Evolutionary conservation across 1,139 yeast species (phyloP).

Genomic region (Sugiyamaella novakii): DNA sequence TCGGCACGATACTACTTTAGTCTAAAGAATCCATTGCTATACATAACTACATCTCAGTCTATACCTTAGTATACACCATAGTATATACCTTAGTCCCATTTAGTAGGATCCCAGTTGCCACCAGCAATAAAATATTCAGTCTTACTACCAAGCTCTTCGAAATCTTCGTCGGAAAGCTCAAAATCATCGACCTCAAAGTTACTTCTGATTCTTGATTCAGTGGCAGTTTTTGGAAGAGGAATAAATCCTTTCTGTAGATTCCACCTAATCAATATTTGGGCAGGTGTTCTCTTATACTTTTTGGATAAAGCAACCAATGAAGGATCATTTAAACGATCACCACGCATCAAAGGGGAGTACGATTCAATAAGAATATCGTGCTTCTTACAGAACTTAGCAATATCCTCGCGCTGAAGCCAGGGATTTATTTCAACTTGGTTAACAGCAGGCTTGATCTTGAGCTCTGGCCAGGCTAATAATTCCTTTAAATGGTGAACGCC

Average conservation of each 20-base stretch:
- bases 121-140: constrained; percentile 13
- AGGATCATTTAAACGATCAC: constrained; percentile 26
- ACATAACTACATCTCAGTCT: neutral
- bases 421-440: constrained; percentile 90
- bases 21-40: too few relatives aligned
- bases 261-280: constrained; percentile 54
- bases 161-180: constrained; percentile 36
- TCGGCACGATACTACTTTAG: too few relatives aligned
- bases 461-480: constrained; percentile 60
- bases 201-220: constrained; percentile 62
- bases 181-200: constrained; percentile 54
- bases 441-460: constrained; percentile 43
- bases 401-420: constrained; percentile 70
- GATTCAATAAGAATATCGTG: constrained; percentile 69
- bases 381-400: constrained; percentile 61
- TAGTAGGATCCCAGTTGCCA: constrained; percentile 18
- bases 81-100: constrained; percentile 3
- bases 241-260: constrained; percentile 32
- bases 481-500: constrained; percentile 70
- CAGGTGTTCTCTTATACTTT: constrained; percentile 46
- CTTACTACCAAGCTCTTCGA: constrained; percentile 20
- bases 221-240: constrained; percentile 65
- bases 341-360: constrained; percentile 71
- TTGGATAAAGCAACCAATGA: constrained; percentile 23
- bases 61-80: neutral